Percentiles rank a stretch among this genome's conserved stretches.
Evolutionary conservation across 2,329 filamentous ascomycete species (phyloP).

Genomic region (Alternaria brassicae): DNA sequence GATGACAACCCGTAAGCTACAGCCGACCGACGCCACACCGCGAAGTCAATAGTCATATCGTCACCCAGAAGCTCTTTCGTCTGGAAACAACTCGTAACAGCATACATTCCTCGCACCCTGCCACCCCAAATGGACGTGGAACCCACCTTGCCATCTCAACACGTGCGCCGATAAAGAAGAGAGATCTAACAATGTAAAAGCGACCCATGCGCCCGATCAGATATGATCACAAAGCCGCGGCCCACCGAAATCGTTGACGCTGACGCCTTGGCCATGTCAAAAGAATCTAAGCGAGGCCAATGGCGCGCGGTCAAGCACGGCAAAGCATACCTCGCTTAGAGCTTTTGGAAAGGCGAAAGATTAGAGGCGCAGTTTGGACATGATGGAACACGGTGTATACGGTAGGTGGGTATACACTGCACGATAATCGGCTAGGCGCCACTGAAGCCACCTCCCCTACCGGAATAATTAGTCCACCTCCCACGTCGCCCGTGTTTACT

Average conservation of each 20-base stretch:
- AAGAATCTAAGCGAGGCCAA: conserved; percentile 15
- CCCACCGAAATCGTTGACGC: conserved; percentile 2
- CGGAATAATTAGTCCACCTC: conserved; percentile 8
- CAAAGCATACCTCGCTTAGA: conserved; percentile 23
- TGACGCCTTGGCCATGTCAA: conserved; percentile 10
- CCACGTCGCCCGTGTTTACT: background rate
- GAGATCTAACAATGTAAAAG: background rate
- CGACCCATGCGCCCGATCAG: conserved; percentile 5
- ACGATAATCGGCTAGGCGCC: conserved; percentile 9
- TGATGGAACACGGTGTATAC: conserved; percentile 23
- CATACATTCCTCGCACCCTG: conserved; percentile 1
- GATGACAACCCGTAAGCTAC: conserved; percentile 2
- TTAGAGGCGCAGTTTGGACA: background rate
- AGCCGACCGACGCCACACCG: conserved; percentile 3
- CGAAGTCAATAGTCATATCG: background rate
- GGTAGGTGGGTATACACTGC: conserved; percentile 16
- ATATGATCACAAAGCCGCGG: background rate
- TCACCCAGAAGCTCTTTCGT: background rate
- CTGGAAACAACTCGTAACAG: background rate
- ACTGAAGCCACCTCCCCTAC: background rate
- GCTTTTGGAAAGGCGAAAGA: conserved; percentile 6
- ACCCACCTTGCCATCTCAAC: background rate
- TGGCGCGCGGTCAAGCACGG: background rate
- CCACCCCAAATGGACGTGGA: conserved; percentile 9
- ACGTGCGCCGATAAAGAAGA: conserved; percentile 1